Base-by-base conservation (phyloP, 108 stramenopile species). In the Parietichytrium sp. region DNA sequence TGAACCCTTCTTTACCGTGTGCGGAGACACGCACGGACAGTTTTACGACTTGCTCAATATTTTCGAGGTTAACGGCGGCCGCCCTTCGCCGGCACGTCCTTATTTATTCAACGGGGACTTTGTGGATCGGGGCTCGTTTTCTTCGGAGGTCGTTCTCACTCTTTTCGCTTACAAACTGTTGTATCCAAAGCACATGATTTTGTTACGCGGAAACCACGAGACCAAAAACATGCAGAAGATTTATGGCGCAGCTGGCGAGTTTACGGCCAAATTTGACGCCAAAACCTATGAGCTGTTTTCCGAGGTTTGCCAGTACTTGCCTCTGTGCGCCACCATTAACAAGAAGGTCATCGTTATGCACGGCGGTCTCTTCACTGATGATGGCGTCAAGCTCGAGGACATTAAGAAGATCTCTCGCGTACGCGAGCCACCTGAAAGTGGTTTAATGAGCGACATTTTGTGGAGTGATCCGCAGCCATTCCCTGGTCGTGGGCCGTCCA, bases 41-140 rank as follows among this genome's bases (percentile, higher is more conserved):
- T 99, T 90, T 86, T 99, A 97, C 86, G 98, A 99, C 83, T 93
- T 98, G n/a, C 84, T 97, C 48, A 92, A 96, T 84, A 97, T 99
- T 80, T 99, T 99, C 87, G 88, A 96, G 72, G 80, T 95, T 52
- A 98, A 96, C 88, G 87, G 87, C 20, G 96, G 94, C 38, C 84
- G 81, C 78, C 96, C 98, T 26, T 90, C 91, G 42, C 61, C 85
- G 33, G 82, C 54, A 61, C 96, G 96, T 84, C 95, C 96, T 4
- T 98, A 97, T 85, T 86, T 98, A 4, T 99, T 97, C 90, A 99
- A 99, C 89, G 98, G 98, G 29, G 98, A 99, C 84, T 97, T 96
- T 79, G 96, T 97, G 16, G 98, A 99, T 86, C 93, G 98, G 2
- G 98, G 98, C 13, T 92, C 91, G 29, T 99, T 96, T 80, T 90